These are phyloP conservation scores for Penicillium salamii DNA, from an alignment of 495 filamentous ascomycete genomes.

Conservation along the genomic window DNA sequence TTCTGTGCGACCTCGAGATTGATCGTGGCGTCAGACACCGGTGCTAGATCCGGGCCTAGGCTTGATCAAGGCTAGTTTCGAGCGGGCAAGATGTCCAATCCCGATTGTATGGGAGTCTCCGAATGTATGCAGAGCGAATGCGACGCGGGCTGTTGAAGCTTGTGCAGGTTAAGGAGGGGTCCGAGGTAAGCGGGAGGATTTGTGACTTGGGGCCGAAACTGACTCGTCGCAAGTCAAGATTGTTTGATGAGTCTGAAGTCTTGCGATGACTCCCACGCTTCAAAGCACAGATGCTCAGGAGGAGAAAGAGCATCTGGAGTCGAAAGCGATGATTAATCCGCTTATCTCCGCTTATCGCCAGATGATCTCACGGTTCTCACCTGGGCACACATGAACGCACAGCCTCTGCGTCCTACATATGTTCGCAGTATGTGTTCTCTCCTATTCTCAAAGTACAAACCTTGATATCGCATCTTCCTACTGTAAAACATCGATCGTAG, in stretches of 20 bases:
- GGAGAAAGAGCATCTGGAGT: not conserved
- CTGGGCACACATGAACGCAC: too few relatives aligned
- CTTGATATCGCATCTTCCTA: too few relatives aligned
- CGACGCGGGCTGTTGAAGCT: conserved; percentile 2
- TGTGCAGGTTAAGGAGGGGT: conserved; percentile 2
- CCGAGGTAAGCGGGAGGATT: not conserved
- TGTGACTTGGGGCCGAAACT: not conserved
- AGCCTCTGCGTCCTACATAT: too few relatives aligned
- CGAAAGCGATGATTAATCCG: not conserved
- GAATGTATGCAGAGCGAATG: not conserved
- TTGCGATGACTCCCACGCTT: not conserved
- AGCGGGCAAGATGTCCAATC: not conserved
- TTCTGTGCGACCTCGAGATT: not conserved
- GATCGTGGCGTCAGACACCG: not conserved
- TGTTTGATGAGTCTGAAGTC: not conserved
- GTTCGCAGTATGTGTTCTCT: too few relatives aligned
- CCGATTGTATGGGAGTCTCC: not conserved
- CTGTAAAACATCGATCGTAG: too few relatives aligned
- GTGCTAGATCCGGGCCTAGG: not conserved
- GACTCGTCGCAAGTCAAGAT: not conserved
- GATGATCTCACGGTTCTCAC: not conserved
- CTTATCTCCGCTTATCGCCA: not conserved
- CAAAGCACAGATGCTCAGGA: not conserved
- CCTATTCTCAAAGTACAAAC: too few relatives aligned
- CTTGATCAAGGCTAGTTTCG: not conserved